Evolutionary conservation across 305 asterid genomes (phyloP), one percentile per base, ranked within the genome.

Genomic region (Withania somnifera): DNA sequence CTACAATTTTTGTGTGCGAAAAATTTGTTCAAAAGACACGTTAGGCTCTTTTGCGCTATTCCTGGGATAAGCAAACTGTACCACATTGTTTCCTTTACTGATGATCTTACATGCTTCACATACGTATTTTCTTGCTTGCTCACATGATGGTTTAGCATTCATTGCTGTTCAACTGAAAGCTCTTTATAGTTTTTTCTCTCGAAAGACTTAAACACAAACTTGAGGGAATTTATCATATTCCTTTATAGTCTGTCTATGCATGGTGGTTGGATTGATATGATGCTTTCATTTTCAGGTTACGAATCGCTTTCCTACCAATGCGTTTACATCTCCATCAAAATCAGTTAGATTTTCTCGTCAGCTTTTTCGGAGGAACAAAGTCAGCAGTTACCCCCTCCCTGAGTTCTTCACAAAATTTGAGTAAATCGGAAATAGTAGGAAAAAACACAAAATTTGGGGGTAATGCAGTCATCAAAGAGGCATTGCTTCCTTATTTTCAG

Each of bases 401-500:
- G 28, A 84, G 82, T 85, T 80, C 87, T 83, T 78, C 87, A 68
- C 79, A 83, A 84, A 89, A 86, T 88, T 80, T 61, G 34, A 82
- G 84, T 86, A 90, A 87, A 84, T 77, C 90, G 53, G 92, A 87
- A 83, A 88, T 85, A 83, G 85, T 85, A 73, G 64, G 85, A 83
- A 88, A 86, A 83, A 85, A 85, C 80, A 86, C 86, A 85, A 84
- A 82, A 87, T 79, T 87, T 75, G 89, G 87, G 57, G 89, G 90
- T 73, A 79, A 60, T 80, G 76, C 86, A 82, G 84, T 91, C 87
- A 87, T 79, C 80, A 92, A 89, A 85, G 98, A 97, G 92, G 98
- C 98, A 84, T 87, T 93, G 88, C 98, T 93, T 85, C 89, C 98
- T 71, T 95, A 91, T 90, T 95, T 97, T 87, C 99, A 97, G 98